Evolutionary conservation across 2,329 filamentous ascomycete genomes (phyloP).

Genomic region (Lachnellula cervina): DNA sequence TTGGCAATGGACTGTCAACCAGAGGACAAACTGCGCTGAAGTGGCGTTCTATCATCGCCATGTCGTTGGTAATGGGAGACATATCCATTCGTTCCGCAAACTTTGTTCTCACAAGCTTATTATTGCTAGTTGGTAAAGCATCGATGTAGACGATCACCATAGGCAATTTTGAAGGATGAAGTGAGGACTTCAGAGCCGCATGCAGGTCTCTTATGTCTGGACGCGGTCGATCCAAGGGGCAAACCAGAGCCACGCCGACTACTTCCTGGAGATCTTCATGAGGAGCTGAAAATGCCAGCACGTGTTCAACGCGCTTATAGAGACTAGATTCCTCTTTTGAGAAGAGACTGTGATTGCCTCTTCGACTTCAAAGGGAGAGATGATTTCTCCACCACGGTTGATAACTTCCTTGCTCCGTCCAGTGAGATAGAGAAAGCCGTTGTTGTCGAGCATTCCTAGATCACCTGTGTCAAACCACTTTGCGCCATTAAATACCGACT

Average conservation of each 20-base stretch:
- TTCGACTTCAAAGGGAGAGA: constrained; percentile 55
- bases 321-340: constrained; percentile 39
- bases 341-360: constrained; percentile 48
- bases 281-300: constrained; percentile 48
- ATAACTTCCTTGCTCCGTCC: constrained; percentile 70
- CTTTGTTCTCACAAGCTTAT: constrained; percentile 52
- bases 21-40: constrained; percentile 46
- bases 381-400: constrained; percentile 53
- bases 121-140: constrained; percentile 49
- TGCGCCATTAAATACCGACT: constrained; percentile 48
- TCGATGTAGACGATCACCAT: constrained; percentile 50
- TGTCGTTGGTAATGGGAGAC: constrained; percentile 41
- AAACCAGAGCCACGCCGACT: constrained; percentile 49
- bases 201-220: constrained; percentile 47
- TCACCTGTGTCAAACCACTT: constrained; percentile 89
- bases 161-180: constrained; percentile 51
- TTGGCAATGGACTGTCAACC: constrained; percentile 41
- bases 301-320: constrained; percentile 42
- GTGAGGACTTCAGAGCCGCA: constrained; percentile 39
- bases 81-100: constrained; percentile 45
- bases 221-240: constrained; percentile 38
- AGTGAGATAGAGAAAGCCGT: constrained; percentile 81
- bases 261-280: constrained; percentile 53
- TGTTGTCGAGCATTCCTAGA: constrained; percentile 68
- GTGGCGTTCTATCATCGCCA: constrained; percentile 41